These are phyloP conservation scores for Trichoderma sp. DNA, from an alignment of 2,329 filamentous ascomycete species.

Conservation along the genomic window DNA sequence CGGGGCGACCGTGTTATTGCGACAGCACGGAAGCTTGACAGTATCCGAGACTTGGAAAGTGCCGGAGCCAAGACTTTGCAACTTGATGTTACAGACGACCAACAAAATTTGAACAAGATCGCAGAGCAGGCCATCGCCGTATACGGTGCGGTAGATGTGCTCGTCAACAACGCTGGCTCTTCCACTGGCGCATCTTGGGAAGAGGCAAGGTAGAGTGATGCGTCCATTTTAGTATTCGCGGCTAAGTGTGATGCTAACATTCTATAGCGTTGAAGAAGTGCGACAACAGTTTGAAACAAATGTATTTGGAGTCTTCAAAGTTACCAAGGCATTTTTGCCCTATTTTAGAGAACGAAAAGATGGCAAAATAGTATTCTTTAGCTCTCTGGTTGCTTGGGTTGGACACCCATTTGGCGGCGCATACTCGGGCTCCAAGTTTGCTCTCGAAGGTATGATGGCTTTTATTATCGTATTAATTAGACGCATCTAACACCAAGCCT, in stretches of 20 bases:
- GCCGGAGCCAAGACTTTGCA: neutral
- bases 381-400: neutral
- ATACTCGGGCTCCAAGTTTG: neutral
- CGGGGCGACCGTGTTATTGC: neutral
- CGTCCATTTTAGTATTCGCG: neutral
- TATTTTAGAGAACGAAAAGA: neutral
- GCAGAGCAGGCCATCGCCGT: neutral
- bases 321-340: neutral
- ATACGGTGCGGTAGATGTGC: neutral
- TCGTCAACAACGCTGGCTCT: neutral
- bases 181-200: neutral
- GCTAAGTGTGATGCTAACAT: neutral
- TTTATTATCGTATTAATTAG: neutral
- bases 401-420: neutral
- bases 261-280: neutral
- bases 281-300: neutral
- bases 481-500: neutral
- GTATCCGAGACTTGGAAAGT: neutral
- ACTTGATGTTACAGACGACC: neutral
- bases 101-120: neutral
- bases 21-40: neutral
- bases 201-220: neutral
- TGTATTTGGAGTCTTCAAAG: neutral
- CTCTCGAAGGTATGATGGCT: neutral
- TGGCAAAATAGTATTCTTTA: neutral